These are phyloP conservation scores for Cladobotryum protrusum DNA, from an alignment of 2,329 filamentous ascomycete species.

Conservation along the genomic window DNA sequence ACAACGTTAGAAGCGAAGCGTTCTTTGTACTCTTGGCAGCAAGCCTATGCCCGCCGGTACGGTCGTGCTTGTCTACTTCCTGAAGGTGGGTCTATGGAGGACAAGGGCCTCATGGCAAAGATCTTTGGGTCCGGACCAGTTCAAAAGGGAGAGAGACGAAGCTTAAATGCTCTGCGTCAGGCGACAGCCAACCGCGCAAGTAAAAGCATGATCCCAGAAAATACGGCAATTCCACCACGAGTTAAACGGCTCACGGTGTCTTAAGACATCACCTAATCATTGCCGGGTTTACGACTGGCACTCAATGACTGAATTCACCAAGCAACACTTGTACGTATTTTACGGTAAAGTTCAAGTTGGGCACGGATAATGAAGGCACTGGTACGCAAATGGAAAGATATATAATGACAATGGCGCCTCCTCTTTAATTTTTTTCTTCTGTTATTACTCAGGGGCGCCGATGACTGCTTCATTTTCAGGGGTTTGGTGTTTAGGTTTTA, in stretches of 20 bases:
- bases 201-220: slow-evolving; percentile 7
- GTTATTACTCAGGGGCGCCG: background rate
- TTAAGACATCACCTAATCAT: background rate
- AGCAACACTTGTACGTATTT: no score
- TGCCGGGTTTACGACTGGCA: no score
- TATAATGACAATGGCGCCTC: background rate
- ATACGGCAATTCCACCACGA: background rate
- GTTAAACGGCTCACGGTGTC: slow-evolving; percentile 9
- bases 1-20: slow-evolving; percentile 40
- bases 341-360: no score
- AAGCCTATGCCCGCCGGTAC: slow-evolving; percentile 38
- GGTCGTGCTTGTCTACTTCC: slow-evolving; percentile 37
- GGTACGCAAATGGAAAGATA: background rate
- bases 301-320: no score
- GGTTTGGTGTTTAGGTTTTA: background rate
- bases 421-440: background rate
- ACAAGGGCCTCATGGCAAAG: slow-evolving; percentile 22
- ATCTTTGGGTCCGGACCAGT: slow-evolving; percentile 19
- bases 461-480: background rate
- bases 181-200: background rate
- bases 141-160: slow-evolving; percentile 18
- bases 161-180: slow-evolving; percentile 11
- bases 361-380: no score
- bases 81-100: slow-evolving; percentile 27
- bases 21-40: slow-evolving; percentile 44